These are phyloP conservation scores for Aquanectria penicillioides DNA, from an alignment of 2,329 filamentous ascomycete genomes.

Conservation along the genomic window DNA sequence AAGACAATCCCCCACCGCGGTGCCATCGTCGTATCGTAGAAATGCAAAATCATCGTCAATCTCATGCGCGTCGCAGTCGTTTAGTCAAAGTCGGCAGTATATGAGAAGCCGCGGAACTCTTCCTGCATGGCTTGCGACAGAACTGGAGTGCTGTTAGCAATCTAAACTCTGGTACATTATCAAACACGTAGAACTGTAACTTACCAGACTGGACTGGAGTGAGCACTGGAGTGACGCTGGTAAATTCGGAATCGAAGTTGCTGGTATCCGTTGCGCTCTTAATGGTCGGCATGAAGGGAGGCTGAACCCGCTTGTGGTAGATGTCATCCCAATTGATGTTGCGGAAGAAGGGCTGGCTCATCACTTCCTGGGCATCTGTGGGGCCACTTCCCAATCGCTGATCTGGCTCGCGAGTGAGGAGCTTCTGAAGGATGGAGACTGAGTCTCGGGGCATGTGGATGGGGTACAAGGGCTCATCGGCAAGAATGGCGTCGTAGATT, in stretches of 20 bases:
- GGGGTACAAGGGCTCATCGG: constrained; percentile 96
- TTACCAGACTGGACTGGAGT: constrained; percentile 97
- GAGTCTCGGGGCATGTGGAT: constrained; percentile 99
- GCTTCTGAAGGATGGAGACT: constrained; percentile 96
- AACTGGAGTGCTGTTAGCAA: constrained; percentile 64
- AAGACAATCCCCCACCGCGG: constrained; percentile 41
- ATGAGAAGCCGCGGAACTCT: constrained; percentile 98
- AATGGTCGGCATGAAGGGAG: constrained; percentile 90
- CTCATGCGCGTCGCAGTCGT: constrained; percentile 26
- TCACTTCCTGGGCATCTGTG: constrained; percentile 97
- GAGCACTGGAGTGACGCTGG: constrained; percentile 95
- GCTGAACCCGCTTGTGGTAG: constrained; percentile 90
- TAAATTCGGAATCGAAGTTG: constrained; percentile 99
- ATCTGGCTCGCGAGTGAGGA: constrained; percentile 94
- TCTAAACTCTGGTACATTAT: not conserved
- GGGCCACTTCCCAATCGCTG: constrained; percentile 91
- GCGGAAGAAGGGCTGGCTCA: constrained; percentile 98
- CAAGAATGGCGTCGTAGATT: constrained; percentile 98
- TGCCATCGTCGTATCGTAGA: constrained; percentile 34
- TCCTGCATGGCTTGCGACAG: constrained; percentile 99
- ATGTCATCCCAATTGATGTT: constrained; percentile 99
- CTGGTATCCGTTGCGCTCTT: constrained; percentile 97
- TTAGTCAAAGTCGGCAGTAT: constrained; percentile 89
- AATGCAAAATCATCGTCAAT: constrained; percentile 37
- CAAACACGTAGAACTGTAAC: constrained; percentile 47